Evolutionary conservation across 2,329 filamentous ascomycete genomes (phyloP).

Genomic region (Fusarium virguliforme): DNA sequence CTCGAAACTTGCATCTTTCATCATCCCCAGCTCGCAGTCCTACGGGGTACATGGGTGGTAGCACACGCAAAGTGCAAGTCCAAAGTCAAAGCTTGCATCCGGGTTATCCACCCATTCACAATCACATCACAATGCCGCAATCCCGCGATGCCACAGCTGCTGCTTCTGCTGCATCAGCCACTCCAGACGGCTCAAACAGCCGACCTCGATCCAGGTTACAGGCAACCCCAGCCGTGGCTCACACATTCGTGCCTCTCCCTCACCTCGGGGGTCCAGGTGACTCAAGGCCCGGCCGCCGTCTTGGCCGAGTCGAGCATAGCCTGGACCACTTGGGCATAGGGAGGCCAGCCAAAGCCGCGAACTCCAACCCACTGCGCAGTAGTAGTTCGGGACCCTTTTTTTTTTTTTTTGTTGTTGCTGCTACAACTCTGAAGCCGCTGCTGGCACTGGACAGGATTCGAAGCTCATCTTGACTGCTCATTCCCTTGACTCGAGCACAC

Average conservation of each 20-base stretch:
- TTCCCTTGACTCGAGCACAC: conserved; percentile 44
- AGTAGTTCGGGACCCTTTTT: conserved; percentile 28
- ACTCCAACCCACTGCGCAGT: conserved; percentile 22
- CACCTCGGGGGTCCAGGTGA: conserved; percentile 37
- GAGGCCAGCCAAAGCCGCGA: conserved; percentile 35
- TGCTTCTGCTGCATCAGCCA: conserved; percentile 26
- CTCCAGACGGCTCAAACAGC: conserved; percentile 20
- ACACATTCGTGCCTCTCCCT: conserved; percentile 37
- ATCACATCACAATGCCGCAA: conserved; percentile 27
- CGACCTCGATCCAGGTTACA: conserved; percentile 11
- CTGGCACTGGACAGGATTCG: conserved; percentile 21
- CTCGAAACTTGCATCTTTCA: conserved; percentile 9
- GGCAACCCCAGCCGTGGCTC: conserved; percentile 38
- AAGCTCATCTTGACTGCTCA: conserved; percentile 30
- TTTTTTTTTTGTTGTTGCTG: neutral
- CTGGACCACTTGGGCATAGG: conserved; percentile 33
- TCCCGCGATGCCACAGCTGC: conserved; percentile 33
- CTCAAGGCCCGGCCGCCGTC: conserved; percentile 37
- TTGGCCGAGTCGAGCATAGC: conserved; percentile 34
- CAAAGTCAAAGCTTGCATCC: conserved; percentile 16
- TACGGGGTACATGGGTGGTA: conserved; percentile 4
- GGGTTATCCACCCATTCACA: conserved; percentile 29
- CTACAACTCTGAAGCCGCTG: conserved; percentile 26
- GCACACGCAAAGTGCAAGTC: conserved; percentile 6
- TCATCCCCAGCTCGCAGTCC: neutral